phyloP scores from a whole-genome alignment of 1,284 basidiomycete species.

The Moniliophthora roreri region DNA sequence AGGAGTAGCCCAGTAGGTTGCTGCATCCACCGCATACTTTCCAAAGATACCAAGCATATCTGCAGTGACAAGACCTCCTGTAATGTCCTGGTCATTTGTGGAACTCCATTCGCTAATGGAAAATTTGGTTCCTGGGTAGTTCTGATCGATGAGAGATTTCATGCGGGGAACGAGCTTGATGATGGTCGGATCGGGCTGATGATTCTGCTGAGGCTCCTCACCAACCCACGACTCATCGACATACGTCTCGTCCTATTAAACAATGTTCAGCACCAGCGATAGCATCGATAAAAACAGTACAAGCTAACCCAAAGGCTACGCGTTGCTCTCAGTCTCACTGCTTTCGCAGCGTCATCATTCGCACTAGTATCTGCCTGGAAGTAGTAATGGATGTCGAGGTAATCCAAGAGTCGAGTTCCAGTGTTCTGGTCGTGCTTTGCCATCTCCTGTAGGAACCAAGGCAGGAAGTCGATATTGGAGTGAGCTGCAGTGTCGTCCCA shows the following conservation, averaged over 20 bases:
- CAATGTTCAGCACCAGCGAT: neutral
- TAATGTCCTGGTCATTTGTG: slow-evolving; percentile 43
- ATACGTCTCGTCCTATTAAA: slow-evolving; percentile 39
- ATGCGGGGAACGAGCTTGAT: slow-evolving; percentile 48
- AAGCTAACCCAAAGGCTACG: slow-evolving; percentile 45
- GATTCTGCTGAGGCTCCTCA: slow-evolving; percentile 36
- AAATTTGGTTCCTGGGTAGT: slow-evolving; percentile 52
- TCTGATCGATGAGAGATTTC: slow-evolving; percentile 40
- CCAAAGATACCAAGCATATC: slow-evolving; percentile 50
- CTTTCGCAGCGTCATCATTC: slow-evolving; percentile 49
- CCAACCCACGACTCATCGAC: slow-evolving; percentile 54
- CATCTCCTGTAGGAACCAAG: slow-evolving; percentile 53
- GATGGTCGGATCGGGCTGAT: slow-evolving; percentile 41
- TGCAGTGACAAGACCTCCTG: slow-evolving; percentile 47
- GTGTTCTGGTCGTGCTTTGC: slow-evolving; percentile 30
- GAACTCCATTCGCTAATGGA: slow-evolving; percentile 51
- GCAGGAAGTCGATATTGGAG: slow-evolving; percentile 48
- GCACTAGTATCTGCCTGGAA: slow-evolving; percentile 48
- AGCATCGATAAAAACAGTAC: neutral
- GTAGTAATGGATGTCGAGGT: slow-evolving; percentile 55
- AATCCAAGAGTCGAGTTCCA: slow-evolving; percentile 45
- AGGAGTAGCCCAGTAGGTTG: slow-evolving; percentile 49
- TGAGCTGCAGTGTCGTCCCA: slow-evolving; percentile 48
- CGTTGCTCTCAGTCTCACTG: slow-evolving; percentile 45
- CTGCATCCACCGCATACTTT: slow-evolving; percentile 41